Evolutionary conservation across 176 grass and related monocot species (phyloP), one percentile per base, ranked within the genome.

Genomic region (Chrysopogon serrulatus): DNA sequence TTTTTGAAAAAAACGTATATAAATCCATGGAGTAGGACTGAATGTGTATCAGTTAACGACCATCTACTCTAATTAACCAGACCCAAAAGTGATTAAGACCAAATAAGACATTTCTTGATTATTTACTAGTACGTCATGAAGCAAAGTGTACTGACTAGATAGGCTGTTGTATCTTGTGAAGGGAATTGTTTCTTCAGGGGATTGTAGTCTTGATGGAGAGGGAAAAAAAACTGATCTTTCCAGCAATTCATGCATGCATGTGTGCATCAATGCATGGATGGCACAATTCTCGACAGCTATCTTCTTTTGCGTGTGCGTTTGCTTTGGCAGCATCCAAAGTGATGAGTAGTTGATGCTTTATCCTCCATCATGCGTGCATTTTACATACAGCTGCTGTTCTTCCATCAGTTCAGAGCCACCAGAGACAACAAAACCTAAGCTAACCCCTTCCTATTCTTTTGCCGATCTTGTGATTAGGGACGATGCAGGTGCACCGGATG

Each of bases 251-350:
- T 82, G 68, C 79, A 66, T 73, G 60, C 79, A 65, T 72, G 59
- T 74, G 45, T 83, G 74, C 64, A 83, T 84, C 80, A 68, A 48
- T 83, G 76, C 64, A 83, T 84, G 84, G 74, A 48, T 83, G 76
- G 68, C 56, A 79, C 56, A 18, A 24, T 36, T 79, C 44, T 59
- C 42, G 74, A 85, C 28, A 61, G 21, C 34, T 67, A 32, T 40
- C 36, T 15, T 19, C 77, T 68, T 19, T 37, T 78, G 5, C 21
- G 36, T 24, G 35, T 60, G 51, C 44, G 48, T 31, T 35, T 19
- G 26, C 73, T 78, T 81, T 85, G 65, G 71, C 77, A 66, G 33
- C 45, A 59, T 71, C 73, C 75, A 9, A 72, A 39, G 36, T 39
- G 36, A 39, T 7, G 1, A 39, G 36, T 65, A 56, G 71, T 80